phyloP scores from a whole-genome alignment of 1,284 basidiomycete species.

The Chondrostereum purpureum region DNA sequence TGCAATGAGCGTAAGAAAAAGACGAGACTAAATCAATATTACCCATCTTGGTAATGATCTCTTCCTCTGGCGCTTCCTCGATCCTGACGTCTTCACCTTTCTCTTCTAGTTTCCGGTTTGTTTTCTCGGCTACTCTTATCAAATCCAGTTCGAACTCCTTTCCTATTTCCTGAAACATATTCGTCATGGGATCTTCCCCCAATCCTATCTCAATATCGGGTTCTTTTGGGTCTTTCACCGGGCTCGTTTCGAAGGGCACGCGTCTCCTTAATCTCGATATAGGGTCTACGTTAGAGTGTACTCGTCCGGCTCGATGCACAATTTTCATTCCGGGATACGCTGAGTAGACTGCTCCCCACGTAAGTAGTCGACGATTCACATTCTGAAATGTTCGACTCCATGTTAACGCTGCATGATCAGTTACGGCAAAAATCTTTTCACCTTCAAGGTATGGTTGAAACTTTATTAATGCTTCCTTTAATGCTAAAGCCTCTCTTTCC shows the following conservation, averaged over 20 bases:
- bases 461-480: neutral
- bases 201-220: neutral
- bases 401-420: neutral
- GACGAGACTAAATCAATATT: neutral
- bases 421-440: neutral
- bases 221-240: neutral
- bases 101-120: neutral
- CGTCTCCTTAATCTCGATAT: neutral
- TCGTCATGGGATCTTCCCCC: neutral
- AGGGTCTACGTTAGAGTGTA: slow-evolving; percentile 3
- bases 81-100: neutral
- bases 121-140: neutral
- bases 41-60: neutral
- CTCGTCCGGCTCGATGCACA: neutral
- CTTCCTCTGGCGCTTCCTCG: neutral
- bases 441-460: too few relatives aligned
- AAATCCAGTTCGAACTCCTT: neutral
- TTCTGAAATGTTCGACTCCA: neutral
- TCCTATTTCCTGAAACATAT: neutral
- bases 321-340: slow-evolving; percentile 1
- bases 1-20: neutral
- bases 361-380: neutral
- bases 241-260: neutral
- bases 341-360: slow-evolving; percentile 1
- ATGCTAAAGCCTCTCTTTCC: neutral